Evolutionary conservation across 192 early-diverging fungal genomes (phyloP).

Genomic region (Lobulomyces angularis): DNA sequence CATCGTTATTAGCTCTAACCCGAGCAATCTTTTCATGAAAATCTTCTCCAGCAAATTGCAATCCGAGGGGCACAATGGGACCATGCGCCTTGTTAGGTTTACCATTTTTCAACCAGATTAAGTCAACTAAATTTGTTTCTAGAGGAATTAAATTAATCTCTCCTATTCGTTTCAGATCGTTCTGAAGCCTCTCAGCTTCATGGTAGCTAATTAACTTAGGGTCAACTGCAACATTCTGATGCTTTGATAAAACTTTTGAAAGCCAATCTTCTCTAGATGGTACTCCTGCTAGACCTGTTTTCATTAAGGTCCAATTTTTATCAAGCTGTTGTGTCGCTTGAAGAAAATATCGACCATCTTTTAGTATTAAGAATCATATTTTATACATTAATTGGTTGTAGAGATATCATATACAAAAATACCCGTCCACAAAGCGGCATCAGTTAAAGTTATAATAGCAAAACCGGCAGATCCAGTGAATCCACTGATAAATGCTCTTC

Average conservation of each 20-base stretch:
- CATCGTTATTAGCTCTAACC: constrained; percentile 53
- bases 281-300: constrained; percentile 73
- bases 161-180: too few relatives aligned
- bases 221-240: constrained; percentile 84
- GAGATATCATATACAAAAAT: neutral
- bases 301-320: constrained; percentile 87
- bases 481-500: constrained; percentile 82
- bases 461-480: constrained; percentile 96
- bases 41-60: too few relatives aligned
- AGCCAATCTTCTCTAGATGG: constrained; percentile 87
- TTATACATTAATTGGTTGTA: neutral
- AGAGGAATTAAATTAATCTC: too few relatives aligned
- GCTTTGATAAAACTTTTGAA: constrained; percentile 52
- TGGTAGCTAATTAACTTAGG: constrained; percentile 68
- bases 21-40: constrained; percentile 54
- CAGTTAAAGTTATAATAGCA: constrained; percentile 67
- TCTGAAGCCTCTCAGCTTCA: neutral
- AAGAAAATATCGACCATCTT: constrained; percentile 96
- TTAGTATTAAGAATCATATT: neutral
- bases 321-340: constrained; percentile 90
- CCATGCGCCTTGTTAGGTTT: too few relatives aligned
- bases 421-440: constrained; percentile 77
- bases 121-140: too few relatives aligned
- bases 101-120: too few relatives aligned
- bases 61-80: too few relatives aligned